Percentiles rank a stretch among this genome's conserved stretches.
Evolutionary conservation across 257 asterid genomes (phyloP).

Genomic region (Linaria vulgaris): DNA sequence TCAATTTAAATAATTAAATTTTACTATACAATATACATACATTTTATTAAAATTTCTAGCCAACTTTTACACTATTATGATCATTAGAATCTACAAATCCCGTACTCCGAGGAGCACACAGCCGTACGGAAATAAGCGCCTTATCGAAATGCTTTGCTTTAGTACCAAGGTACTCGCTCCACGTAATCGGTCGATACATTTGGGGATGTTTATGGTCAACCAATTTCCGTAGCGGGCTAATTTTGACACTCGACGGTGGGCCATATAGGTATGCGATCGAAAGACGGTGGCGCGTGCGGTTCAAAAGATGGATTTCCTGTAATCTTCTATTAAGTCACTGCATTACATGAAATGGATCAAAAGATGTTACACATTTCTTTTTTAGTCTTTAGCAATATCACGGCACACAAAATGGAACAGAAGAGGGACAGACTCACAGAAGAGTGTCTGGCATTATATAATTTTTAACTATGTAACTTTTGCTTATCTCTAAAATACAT

Average conservation of each 20-base stretch:
- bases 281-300: conserved; percentile 54
- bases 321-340: conserved; percentile 69
- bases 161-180: conserved; percentile 75
- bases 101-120: conserved; percentile 39
- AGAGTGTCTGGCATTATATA: too few species aligned
- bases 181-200: conserved; percentile 63
- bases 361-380: too few species aligned
- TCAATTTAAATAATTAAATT: too few species aligned
- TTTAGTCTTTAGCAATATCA: too few species aligned
- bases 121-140: conserved; percentile 66
- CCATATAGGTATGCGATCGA: conserved; percentile 79
- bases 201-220: conserved; percentile 59
- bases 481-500: too few species aligned
- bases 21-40: too few species aligned
- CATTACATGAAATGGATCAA: background rate
- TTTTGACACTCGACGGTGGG: conserved; percentile 54
- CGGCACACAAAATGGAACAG: too few species aligned
- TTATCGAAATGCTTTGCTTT: conserved; percentile 81
- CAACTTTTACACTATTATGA: conserved; percentile 50
- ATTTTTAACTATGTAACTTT: too few species aligned
- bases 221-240: conserved; percentile 59
- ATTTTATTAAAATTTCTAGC: too few species aligned
- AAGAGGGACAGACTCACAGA: too few species aligned
- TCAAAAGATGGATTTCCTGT: conserved; percentile 66
- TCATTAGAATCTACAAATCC: conserved; percentile 53